Conservation (phyloP, 1,284 basidiomycete genomes). For the Moesziomyces sp. region DNA sequence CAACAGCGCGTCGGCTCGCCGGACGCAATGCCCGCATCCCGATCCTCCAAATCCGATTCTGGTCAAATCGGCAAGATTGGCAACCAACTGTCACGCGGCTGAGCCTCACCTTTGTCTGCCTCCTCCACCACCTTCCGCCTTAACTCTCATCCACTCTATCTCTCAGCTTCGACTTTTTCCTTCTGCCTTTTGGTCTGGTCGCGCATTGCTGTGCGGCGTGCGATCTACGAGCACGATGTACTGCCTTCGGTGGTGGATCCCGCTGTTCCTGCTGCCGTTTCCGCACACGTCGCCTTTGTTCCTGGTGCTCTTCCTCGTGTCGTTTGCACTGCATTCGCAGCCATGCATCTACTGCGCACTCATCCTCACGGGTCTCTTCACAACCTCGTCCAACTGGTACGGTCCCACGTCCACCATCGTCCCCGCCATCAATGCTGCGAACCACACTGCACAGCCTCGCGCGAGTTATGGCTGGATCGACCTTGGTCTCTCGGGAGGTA, state of each 20-base stretch:
- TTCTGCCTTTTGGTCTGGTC: background rate
- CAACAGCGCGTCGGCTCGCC: slow-evolving; percentile 20
- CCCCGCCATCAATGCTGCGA: background rate
- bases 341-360: slow-evolving; percentile 62
- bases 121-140: background rate
- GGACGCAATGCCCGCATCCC: slow-evolving; percentile 3
- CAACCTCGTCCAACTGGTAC: slow-evolving; percentile 56
- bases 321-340: slow-evolving; percentile 56
- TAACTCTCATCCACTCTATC: background rate
- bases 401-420: slow-evolving; percentile 1
- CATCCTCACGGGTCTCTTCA: slow-evolving; percentile 55
- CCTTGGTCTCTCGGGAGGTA: slow-evolving; percentile 34
- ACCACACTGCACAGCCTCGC: slow-evolving; percentile 3
- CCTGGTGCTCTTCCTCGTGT: slow-evolving; percentile 57
- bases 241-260: slow-evolving; percentile 64
- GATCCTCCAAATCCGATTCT: slow-evolving; percentile 3
- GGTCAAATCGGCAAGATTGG: too few species aligned
- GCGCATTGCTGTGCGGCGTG: background rate
- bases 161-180: background rate
- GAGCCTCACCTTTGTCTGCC: background rate
- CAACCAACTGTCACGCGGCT: too few species aligned
- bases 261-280: slow-evolving; percentile 59
- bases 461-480: slow-evolving; percentile 41
- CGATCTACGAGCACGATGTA: slow-evolving; percentile 28
- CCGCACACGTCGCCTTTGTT: slow-evolving; percentile 58